phyloP scores from a whole-genome alignment of 371 early-diverging fungal species.

The Mortierella sp. region DNA sequence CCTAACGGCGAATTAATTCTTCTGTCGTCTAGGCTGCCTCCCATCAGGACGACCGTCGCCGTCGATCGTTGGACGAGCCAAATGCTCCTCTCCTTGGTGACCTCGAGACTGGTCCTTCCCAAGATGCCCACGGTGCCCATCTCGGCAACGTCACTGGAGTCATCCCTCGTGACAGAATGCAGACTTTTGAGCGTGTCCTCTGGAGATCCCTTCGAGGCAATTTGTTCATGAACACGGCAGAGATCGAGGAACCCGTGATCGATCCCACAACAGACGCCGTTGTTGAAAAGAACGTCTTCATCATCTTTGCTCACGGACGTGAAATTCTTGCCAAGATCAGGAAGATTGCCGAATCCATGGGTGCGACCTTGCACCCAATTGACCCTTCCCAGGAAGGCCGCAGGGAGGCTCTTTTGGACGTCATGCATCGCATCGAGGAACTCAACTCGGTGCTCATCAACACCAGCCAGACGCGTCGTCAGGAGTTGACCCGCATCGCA shows the following conservation, averaged over 20 bases:
- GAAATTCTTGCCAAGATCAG: constrained; percentile 89
- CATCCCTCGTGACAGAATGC: constrained; percentile 83
- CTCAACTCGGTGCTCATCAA: constrained; percentile 75
- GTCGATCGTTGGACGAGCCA: constrained; percentile 67
- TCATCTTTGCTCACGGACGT: constrained; percentile 96
- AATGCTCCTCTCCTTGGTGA: constrained; percentile 74
- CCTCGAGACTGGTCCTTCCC: constrained; percentile 61
- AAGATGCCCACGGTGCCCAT: constrained; percentile 26
- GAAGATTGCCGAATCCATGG: constrained; percentile 95
- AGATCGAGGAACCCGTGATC: constrained; percentile 90
- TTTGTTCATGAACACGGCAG: constrained; percentile 95
- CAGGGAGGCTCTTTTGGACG: constrained; percentile 68
- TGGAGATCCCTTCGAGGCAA: constrained; percentile 98
- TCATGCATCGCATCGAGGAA: constrained; percentile 53
- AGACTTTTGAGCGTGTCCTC: constrained; percentile 94
- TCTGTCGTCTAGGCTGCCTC: constrained; percentile 58
- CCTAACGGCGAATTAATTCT: background rate
- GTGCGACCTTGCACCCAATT: constrained; percentile 94
- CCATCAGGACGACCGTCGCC: constrained; percentile 60
- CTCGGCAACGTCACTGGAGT: constrained; percentile 86
- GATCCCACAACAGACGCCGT: constrained; percentile 87
- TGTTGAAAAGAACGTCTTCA: constrained; percentile 94
- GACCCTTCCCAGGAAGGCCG: constrained; percentile 89
- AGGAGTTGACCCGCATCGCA: constrained; percentile 85
- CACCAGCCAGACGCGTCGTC: constrained; percentile 84